Evolutionary conservation across 2,329 filamentous ascomycete genomes (phyloP).

Genomic region (Graphium sp.): DNA sequence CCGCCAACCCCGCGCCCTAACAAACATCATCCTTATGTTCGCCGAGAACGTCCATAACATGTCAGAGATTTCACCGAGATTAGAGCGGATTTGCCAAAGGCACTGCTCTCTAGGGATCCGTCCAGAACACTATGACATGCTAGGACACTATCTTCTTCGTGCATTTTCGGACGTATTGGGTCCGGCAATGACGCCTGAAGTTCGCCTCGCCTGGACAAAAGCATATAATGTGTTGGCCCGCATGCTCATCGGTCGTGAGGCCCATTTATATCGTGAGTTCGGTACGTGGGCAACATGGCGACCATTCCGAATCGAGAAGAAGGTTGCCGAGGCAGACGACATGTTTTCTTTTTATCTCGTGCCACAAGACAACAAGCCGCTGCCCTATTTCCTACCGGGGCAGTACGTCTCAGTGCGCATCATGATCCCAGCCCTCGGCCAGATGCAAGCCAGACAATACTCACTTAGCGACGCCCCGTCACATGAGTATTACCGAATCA

Average conservation of each 20-base stretch:
- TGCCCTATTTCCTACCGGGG: slow-evolving; percentile 50
- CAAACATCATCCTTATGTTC: slow-evolving; percentile 45
- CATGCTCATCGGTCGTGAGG: slow-evolving; percentile 53
- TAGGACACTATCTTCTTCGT: slow-evolving; percentile 50
- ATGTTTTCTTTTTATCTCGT: slow-evolving; percentile 56
- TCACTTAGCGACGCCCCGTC: slow-evolving; percentile 50
- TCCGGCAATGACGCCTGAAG: slow-evolving; percentile 43
- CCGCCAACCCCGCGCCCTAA: slow-evolving; percentile 16
- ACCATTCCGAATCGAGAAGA: slow-evolving; percentile 46
- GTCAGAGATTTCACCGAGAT: slow-evolving; percentile 32
- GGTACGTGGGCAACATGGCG: slow-evolving; percentile 51
- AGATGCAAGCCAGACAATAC: slow-evolving; percentile 54
- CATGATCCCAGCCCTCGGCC: slow-evolving; percentile 35
- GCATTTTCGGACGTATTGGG: slow-evolving; percentile 54
- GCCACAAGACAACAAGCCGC: slow-evolving; percentile 40
- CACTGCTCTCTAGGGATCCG: slow-evolving; percentile 54
- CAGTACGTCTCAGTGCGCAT: slow-evolving; percentile 55
- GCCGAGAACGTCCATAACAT: slow-evolving; percentile 53
- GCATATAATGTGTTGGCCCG: slow-evolving; percentile 60
- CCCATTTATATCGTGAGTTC: slow-evolving; percentile 42
- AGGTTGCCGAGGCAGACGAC: slow-evolving; percentile 48
- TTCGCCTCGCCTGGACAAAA: slow-evolving; percentile 50
- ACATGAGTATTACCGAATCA: slow-evolving; percentile 50
- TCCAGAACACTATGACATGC: slow-evolving; percentile 53
- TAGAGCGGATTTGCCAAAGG: slow-evolving; percentile 50